Evolutionary conservation across 345 rosid genomes (phyloP), one percentile per base, ranked within the genome.

Genomic region (Aethionema arabicum): DNA sequence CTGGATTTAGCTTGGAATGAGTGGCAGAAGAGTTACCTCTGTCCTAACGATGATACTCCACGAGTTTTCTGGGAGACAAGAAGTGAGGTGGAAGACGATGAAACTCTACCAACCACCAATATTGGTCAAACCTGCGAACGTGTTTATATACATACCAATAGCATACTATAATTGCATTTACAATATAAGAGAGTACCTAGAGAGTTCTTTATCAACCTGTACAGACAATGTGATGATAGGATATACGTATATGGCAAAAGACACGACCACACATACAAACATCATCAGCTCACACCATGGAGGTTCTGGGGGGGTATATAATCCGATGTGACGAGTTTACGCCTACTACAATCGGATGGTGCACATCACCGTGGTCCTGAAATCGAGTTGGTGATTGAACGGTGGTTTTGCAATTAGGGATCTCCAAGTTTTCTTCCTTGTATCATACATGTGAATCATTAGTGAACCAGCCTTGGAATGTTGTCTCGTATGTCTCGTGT

Each of bases 341-440:
- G 30, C 10, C 42, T 8, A 54, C 76, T 86, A 91, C 54, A 88
- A 33, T 44, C 36, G 78, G 68, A 91, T 66, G 62, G 86, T 73
- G 82, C 96, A 86, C 83, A 81, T 76, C 50, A 83, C 82, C 13
- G 89, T 82, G 42, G 81, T 77, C 39, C 72, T 75, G 64, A 86
- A 82, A 78, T 88, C 88, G 70, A 91, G 72, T 7, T 72, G 82
- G 33, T 61, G 37, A 51, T 46, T 55, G 5, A 82, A 77, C 44
- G 91, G 96, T 16, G 78, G 78, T 78, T 75, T 86, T 31, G 86
- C 36, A 30, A 66, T 12, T 6, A 82, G 36, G 11, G 67, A 75
- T 56, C 96, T 81, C 98, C 96, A 92, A 27, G 82, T 79, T 75
- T 81, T 92, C 78, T 70, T 81, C 75, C 66, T 74, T 0, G 88